A percentile compares a stretch with the other conserved stretches of the same genome.
Evolutionary conservation across 257 asterid genomes (phyloP).

Genomic region (Thymus mandschuricus): DNA sequence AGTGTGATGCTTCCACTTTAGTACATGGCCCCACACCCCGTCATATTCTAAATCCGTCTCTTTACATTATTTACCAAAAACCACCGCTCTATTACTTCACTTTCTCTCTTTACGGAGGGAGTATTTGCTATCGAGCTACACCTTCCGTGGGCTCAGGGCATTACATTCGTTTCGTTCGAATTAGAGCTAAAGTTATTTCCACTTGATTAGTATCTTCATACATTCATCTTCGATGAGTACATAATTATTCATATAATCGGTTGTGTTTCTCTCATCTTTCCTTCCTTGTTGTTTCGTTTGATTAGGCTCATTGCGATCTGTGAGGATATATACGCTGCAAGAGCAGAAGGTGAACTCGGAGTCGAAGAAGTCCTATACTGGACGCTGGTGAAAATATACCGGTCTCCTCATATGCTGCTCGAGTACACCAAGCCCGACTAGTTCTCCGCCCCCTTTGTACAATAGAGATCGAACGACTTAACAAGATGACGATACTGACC

Average conservation of each 20-base stretch:
- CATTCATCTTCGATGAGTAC: neutral
- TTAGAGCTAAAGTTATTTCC: neutral
- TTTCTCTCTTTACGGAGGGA: no score
- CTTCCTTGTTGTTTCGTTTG: conserved; percentile 4
- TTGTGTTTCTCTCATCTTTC: neutral
- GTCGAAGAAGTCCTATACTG: conserved; percentile 98
- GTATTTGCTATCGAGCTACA: neutral
- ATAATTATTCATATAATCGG: neutral
- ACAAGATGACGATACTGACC: conserved; percentile 27
- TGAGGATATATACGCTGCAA: conserved; percentile 96
- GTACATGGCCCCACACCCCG: no score
- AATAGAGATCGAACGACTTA: conserved; percentile 14
- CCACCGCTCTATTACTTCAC: no score
- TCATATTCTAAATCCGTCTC: no score
- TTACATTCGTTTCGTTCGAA: neutral
- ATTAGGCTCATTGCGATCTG: conserved; percentile 94
- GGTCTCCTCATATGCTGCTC: conserved; percentile 97
- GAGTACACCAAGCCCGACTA: conserved; percentile 89
- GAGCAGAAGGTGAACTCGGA: conserved; percentile 98
- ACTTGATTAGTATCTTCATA: neutral
- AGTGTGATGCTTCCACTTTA: no score
- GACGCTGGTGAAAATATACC: conserved; percentile 90
- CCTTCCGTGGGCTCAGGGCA: neutral
- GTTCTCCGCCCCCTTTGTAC: conserved; percentile 6
- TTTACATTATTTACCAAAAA: no score